These are phyloP conservation scores for Yamadazyma philogaea DNA, from an alignment of 805 yeast genomes.

Conservation along the genomic window DNA sequence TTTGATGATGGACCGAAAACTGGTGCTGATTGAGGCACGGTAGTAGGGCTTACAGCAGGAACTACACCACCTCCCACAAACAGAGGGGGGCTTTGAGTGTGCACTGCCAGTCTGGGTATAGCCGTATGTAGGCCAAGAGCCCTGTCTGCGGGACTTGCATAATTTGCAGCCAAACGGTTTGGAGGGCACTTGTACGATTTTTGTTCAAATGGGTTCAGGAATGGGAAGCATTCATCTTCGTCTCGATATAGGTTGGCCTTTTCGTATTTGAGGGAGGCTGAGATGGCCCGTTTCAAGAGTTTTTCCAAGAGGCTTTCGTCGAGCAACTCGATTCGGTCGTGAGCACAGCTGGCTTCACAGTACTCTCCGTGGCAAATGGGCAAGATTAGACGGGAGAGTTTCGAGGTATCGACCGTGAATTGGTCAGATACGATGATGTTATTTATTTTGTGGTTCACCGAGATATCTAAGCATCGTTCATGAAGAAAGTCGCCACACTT, in stretches of 20 bases:
- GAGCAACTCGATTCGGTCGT: slow-evolving; percentile 1
- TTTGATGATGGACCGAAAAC: neutral
- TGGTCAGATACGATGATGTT: neutral
- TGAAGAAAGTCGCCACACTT: slow-evolving; percentile 57
- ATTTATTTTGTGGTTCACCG: slow-evolving; percentile 7
- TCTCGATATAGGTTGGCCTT: neutral
- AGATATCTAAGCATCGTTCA: slow-evolving; percentile 51
- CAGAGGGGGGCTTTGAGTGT: neutral
- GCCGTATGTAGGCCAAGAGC: neutral
- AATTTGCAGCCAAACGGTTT: neutral
- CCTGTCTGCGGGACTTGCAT: neutral
- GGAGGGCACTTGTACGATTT: neutral
- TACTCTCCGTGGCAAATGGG: slow-evolving; percentile 12
- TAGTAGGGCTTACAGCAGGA: neutral
- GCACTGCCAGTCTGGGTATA: neutral
- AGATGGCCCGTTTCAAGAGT: slow-evolving; percentile 10
- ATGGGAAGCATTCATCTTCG: neutral
- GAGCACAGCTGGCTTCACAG: slow-evolving; percentile 4
- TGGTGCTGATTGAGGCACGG: neutral
- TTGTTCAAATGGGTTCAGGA: too few relatives aligned
- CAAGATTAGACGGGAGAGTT: slow-evolving; percentile 5
- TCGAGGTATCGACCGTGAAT: slow-evolving; percentile 10
- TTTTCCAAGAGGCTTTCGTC: slow-evolving; percentile 3
- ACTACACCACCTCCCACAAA: neutral
- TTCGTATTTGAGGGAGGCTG: slow-evolving; percentile 13